phyloP scores from a whole-genome alignment of 306 rosid species.

The Astragalus glycyphyllos region DNA sequence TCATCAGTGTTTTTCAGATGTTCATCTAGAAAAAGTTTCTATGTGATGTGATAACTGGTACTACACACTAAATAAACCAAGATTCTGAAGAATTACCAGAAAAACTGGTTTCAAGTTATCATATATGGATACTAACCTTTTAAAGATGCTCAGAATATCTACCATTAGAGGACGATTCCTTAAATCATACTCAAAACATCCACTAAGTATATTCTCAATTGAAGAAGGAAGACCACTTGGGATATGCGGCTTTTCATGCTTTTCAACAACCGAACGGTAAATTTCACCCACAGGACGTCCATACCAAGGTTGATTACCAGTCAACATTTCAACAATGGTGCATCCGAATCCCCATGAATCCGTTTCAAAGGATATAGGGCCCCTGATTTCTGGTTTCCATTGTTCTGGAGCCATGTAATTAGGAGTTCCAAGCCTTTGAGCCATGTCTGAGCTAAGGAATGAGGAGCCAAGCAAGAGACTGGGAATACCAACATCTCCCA shows the following conservation, averaged over 20 bases:
- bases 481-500: constrained; percentile 93
- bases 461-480: constrained; percentile 70
- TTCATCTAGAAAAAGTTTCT: no score
- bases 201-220: constrained; percentile 69
- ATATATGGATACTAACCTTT: constrained; percentile 59
- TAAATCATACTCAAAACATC: constrained; percentile 94
- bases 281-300: constrained; percentile 72
- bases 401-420: constrained; percentile 99
- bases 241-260: constrained; percentile 76
- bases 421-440: constrained; percentile 85
- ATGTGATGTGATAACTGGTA: not conserved
- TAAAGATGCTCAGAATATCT: constrained; percentile 69
- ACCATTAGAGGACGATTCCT: constrained; percentile 81
- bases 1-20: no score
- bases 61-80: constrained; percentile 4
- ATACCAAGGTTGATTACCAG: constrained; percentile 85
- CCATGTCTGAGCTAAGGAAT: constrained; percentile 58
- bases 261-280: constrained; percentile 63
- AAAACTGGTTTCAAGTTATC: constrained; percentile 25
- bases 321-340: constrained; percentile 85
- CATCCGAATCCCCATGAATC: constrained; percentile 99
- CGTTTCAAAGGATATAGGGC: constrained; percentile 86
- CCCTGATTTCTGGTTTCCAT: constrained; percentile 90
- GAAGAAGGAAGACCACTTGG: constrained; percentile 88
- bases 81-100: constrained; percentile 24